These are phyloP conservation scores for Citropsis articulata DNA, from an alignment of 345 rosid species.

Conservation along the genomic window DNA sequence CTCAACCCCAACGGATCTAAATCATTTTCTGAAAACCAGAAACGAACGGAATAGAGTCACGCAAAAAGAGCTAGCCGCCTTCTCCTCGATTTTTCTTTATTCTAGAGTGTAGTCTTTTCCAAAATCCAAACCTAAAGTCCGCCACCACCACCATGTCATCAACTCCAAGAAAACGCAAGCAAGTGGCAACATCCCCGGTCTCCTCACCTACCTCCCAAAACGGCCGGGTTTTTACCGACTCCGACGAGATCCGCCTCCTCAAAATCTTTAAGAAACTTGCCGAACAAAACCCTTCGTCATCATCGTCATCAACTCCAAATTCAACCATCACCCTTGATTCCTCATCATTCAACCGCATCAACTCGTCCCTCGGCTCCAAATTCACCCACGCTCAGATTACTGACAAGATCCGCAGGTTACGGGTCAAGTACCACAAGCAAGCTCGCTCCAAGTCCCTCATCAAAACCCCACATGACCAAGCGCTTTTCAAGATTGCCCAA, in stretches of 20 bases:
- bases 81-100: too few species aligned
- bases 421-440: slow-evolving; percentile 29
- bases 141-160: neutral
- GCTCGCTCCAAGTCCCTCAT: slow-evolving; percentile 27
- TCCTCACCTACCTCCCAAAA: neutral
- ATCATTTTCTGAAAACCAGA: too few species aligned
- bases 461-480: slow-evolving; percentile 30
- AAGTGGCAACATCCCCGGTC: neutral
- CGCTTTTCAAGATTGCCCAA: slow-evolving; percentile 16
- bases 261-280: slow-evolving; percentile 14
- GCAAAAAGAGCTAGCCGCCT: too few species aligned
- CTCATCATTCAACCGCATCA: slow-evolving; percentile 16
- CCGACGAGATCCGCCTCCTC: slow-evolving; percentile 32
- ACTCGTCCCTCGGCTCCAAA: slow-evolving; percentile 13
- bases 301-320: neutral
- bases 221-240: slow-evolving; percentile 23
- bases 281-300: neutral
- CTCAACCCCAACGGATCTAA: too few species aligned
- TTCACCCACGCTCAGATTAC: slow-evolving; percentile 28
- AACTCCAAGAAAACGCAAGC: neutral
- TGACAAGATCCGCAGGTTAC: slow-evolving; percentile 30
- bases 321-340: slow-evolving; percentile 6
- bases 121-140: neutral
- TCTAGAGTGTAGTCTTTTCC: too few species aligned
- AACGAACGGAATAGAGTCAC: too few species aligned